These are phyloP conservation scores for Penicillium ucsense DNA, from an alignment of 495 filamentous ascomycete genomes.

Conservation along the genomic window DNA sequence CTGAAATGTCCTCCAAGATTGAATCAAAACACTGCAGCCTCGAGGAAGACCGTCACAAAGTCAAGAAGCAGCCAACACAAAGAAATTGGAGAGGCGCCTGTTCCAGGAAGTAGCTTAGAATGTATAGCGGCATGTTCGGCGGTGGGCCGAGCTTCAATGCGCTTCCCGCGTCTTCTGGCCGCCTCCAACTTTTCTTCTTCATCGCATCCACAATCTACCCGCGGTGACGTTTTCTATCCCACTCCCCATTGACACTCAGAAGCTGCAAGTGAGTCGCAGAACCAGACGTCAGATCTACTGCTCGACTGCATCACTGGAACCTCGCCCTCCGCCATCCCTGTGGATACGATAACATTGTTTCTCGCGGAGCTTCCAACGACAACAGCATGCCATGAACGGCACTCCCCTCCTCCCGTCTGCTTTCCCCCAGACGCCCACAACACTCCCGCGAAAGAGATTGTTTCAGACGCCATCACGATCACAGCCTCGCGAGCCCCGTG, in stretches of 20 bases:
- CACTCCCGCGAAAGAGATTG: constrained; percentile 23
- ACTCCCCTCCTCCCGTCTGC: constrained; percentile 66
- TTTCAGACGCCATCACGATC: constrained; percentile 25
- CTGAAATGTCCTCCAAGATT: too few relatives aligned
- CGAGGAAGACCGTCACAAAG: background rate
- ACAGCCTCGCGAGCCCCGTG: constrained; percentile 16
- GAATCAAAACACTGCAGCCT: too few relatives aligned
- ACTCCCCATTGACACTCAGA: background rate
- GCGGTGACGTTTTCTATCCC: background rate
- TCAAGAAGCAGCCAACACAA: background rate
- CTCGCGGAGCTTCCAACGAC: constrained; percentile 11
- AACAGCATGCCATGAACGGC: constrained; percentile 59
- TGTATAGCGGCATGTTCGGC: constrained; percentile 12
- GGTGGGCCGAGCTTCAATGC: constrained; percentile 23
- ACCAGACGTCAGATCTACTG: too few relatives aligned
- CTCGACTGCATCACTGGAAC: background rate
- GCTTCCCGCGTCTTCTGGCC: constrained; percentile 23
- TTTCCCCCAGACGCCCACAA: constrained; percentile 55
- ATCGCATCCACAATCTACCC: constrained; percentile 2
- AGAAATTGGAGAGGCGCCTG: background rate
- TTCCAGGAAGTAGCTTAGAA: background rate
- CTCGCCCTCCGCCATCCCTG: background rate
- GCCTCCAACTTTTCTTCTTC: constrained; percentile 14
- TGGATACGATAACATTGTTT: constrained; percentile 2
- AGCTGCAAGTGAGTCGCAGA: too few relatives aligned